Percentiles rank a stretch among this genome's conserved stretches.
phyloP scores from a whole-genome alignment of 306 rosid genomes.

The Lathyrus oleraceus region DNA sequence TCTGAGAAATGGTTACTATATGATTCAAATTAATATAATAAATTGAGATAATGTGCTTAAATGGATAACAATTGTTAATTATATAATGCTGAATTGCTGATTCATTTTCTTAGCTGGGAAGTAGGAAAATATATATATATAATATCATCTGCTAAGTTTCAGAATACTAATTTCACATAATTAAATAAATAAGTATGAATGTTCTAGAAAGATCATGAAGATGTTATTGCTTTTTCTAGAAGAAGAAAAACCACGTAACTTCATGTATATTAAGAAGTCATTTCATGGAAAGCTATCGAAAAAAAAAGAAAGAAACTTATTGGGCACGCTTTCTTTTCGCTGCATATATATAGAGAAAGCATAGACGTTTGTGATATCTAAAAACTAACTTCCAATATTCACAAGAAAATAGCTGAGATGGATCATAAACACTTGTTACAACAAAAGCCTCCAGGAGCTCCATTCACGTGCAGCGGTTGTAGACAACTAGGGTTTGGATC shows the following conservation, averaged over 20 bases:
- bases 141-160: too few species aligned
- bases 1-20: background rate
- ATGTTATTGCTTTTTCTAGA: too few species aligned
- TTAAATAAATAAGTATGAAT: too few species aligned
- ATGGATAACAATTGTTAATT: background rate
- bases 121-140: too few species aligned
- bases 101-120: background rate
- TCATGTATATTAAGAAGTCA: background rate
- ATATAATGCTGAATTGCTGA: background rate
- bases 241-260: background rate
- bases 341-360: too few species aligned
- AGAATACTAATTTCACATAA: background rate
- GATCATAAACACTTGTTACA: conserved; percentile 36
- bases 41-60: background rate
- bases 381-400: too few species aligned
- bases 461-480: conserved; percentile 52
- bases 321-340: background rate
- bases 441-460: conserved; percentile 27
- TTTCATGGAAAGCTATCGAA: background rate
- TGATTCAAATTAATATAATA: background rate
- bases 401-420: too few species aligned
- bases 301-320: background rate
- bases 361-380: too few species aligned
- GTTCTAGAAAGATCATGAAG: too few species aligned
- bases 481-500: conserved; percentile 43